Base-by-base conservation (phyloP, 805 yeast genomes). In the Kuraishia piskuri region DNA sequence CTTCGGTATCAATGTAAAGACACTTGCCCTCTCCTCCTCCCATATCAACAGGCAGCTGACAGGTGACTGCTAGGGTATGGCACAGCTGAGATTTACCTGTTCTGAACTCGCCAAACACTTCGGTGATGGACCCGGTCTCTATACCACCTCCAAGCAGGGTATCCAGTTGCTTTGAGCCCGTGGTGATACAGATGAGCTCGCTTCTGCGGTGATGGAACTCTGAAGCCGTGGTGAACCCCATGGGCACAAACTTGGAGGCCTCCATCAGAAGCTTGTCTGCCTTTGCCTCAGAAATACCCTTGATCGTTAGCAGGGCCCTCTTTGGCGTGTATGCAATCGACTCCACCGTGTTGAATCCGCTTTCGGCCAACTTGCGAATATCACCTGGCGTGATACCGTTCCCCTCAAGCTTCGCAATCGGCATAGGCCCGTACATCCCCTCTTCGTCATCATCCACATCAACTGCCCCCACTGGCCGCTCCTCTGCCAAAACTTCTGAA, bases 11-110 rank as follows among this genome's bases (percentile, higher is more conserved):
- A 56, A 94, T 91, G 66, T 88, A 94, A 53, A 94, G 74, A 68
- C 97, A 92, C 69, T 94, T 90, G 36, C 99, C 99, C 72, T 94
- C 99, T 51, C 97, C 99, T 56, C 99, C 99, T 46, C 97, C 97
- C 86, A 88, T 86, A 65, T 91, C 97, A 51, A 92, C 81, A 3
- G 98, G 98, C 53, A 94, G 74, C 69, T 92, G 99, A 68, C 98
- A 92, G 1, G 97, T 92, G 6, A 94, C 96, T 0, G 98, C 96
- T 53, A 94, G 76, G 1, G 98, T 94, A 67, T 94, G 99, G 69
- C 99, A 94, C 49, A 94, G 72, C 73, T 94, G 99, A 3, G 97
- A 90, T 67, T 94, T 94, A 49, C 99, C 99, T 1, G 99, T 94
- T 73, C 98, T 82, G 68, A 91, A 94, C 69, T 94, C 99, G 40